Evolutionary conservation across 108 stramenopile genomes (phyloP), one percentile per base, ranked within the genome.

Genomic region (Schizochytrium sp.): DNA sequence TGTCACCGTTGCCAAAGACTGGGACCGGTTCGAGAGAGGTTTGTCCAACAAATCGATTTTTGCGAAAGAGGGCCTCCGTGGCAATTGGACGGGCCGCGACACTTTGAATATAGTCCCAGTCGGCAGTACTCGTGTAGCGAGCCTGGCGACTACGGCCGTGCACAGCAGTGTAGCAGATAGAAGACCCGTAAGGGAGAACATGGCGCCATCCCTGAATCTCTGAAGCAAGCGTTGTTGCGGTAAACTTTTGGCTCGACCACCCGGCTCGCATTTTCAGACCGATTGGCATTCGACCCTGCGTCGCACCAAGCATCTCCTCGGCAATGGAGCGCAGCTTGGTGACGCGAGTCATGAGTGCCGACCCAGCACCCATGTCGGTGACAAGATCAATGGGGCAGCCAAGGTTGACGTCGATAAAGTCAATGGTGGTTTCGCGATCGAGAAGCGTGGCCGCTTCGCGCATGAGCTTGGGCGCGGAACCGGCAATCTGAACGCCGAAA

Each of bases 181-280:
- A 60, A 1, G 89, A 18, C 10, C 89, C 57, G 60, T 58, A n/a
- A 34, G 87, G 57, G 83, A 89, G 60, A 57, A 21, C 47, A 48
- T 83, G 76, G 4, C 89, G 91, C 96, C 96, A 96, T 19, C 89
- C 92, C 87, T 97, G 97, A 89, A 97, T 95, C 48, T 95, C 94
- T 0, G 94, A 94, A 16, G 95, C 95, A 58, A 97, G 92, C 29
- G 92, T 59, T 91, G 98, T 96, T 5, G 98, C 98, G 87, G 97
- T 95, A 2, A 96, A 97, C 87, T 96, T 95, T 47, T 95, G 89
- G 71, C 96, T 96, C 87, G 97, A 96, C 97, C 97, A 98, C 14
- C 99, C 99, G 16, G 96, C 96, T 58, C 99, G 92, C 94, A 99
- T 97, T 92, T 99, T 99, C 19, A 99, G 92, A 25, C 98, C 98